These are phyloP conservation scores for Elaeis guineensis DNA, from an alignment of 176 grass and related monocot genomes.

Conservation along the genomic window DNA sequence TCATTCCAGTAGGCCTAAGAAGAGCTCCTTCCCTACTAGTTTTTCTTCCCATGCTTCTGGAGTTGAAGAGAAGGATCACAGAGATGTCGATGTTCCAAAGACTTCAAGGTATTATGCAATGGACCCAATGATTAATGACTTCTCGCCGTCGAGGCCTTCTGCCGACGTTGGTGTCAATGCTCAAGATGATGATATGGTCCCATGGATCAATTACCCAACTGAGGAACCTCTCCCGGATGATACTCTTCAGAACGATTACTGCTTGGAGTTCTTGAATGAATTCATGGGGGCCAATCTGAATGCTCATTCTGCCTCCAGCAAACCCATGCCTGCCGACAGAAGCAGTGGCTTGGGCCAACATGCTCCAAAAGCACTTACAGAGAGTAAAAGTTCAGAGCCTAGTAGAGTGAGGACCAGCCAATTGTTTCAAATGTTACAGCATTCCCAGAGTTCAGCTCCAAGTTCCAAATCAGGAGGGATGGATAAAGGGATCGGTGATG, in stretches of 20 bases:
- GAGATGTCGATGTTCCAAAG: not conserved
- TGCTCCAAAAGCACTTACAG: not conserved
- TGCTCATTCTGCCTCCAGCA: not conserved
- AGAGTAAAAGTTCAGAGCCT: not conserved
- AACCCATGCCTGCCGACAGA: not conserved
- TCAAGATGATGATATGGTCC: slow-evolving; percentile 12
- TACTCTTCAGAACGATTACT: slow-evolving; percentile 5
- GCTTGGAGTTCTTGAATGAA: slow-evolving; percentile 19
- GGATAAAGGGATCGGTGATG: not conserved
- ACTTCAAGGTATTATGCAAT: not conserved
- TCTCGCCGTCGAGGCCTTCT: not conserved
- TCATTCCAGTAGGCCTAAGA: slow-evolving; percentile 7
- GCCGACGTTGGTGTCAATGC: not conserved
- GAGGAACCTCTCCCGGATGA: slow-evolving; percentile 8
- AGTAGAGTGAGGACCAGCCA: not conserved
- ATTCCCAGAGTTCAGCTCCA: not conserved
- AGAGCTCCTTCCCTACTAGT: not conserved
- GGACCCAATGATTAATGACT: not conserved
- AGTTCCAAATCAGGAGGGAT: not conserved
- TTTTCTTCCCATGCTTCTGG: not conserved
- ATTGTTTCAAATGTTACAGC: slow-evolving; percentile 9
- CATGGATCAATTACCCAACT: slow-evolving; percentile 20
- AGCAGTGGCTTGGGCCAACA: not conserved
- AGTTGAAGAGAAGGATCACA: slow-evolving; percentile 4
- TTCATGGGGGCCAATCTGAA: slow-evolving; percentile 3